Base-by-base conservation (phyloP, 371 early-diverging fungal genomes). In the Capillidium rhysosporum region DNA sequence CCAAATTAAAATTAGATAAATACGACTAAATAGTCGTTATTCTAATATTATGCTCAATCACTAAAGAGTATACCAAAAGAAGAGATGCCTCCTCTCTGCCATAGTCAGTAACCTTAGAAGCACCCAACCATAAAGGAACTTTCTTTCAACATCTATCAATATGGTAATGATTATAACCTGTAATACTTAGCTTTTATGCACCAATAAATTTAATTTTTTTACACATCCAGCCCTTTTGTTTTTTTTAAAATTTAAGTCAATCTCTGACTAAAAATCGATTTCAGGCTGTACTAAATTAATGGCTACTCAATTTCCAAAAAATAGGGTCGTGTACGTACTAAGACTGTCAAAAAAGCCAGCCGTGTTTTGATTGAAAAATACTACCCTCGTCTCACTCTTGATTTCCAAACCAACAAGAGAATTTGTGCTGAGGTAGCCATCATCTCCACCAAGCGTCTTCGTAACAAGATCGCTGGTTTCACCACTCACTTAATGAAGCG, bases 381-480 rank as follows among this genome's bases (percentile, higher is more conserved):
- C 89, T 99, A 98, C 71, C 91, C 94, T 60, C 86, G 95, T 64
- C 87, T 99, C 61, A 96, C 94, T 61, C 78, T 91, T 60, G 98
- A 99, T 71, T 99, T 99, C 89, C 98, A 99, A 74, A 89, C 94
- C 79, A 99, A 99, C 92, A 96, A 98, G 89, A 84, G 84, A 73
- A 92, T 98, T 69, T 80, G 84, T 68, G 85, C 86, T 71, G 98
- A 96, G 71, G 96, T 98, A 56, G 93, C 99, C 62, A 84, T 93
- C 69, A 94, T 98, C 63, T 77, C 93, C 62, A 87, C 96, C 68
- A 99, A 99, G 89, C 91, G 97, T 66, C 86, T 99, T 65, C 88
- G 98, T 73, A 99, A 99, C 87, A 94, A 98, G 86, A 94, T 99
- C 66, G 98, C 99, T 64, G 99, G 99, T 64, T 99, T 96, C 88